Percentiles rank a stretch among this genome's conserved stretches.
These are phyloP conservation scores for Cutaneotrichosporon cyanovorans DNA, from an alignment of 1,284 basidiomycete species.

Conservation along the genomic window DNA sequence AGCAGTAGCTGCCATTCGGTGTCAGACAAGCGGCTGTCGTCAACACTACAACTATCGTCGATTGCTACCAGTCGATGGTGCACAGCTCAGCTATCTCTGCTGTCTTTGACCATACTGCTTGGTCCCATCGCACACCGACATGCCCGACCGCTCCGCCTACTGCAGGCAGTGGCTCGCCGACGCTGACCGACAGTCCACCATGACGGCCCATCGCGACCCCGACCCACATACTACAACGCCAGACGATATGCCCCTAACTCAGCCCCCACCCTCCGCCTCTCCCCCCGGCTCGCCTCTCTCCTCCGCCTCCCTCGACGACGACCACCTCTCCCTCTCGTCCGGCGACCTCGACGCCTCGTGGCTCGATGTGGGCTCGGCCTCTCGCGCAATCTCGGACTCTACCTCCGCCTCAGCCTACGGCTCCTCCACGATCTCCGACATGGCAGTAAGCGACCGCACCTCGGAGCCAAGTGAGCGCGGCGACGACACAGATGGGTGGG, in stretches of 20 bases:
- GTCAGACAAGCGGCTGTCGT: too few relatives aligned
- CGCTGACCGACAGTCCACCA: background rate
- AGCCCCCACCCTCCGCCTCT: too few relatives aligned
- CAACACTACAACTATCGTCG: too few relatives aligned
- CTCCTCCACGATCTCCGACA: slow-evolving; percentile 9
- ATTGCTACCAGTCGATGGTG: too few relatives aligned
- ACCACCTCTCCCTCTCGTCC: slow-evolving; percentile 8
- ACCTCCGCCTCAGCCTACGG: slow-evolving; percentile 10
- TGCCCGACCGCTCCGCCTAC: slow-evolving; percentile 9
- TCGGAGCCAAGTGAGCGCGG: slow-evolving; percentile 3
- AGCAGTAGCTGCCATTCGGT: too few relatives aligned
- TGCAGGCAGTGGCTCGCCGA: slow-evolving; percentile 14
- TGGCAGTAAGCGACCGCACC: slow-evolving; percentile 3
- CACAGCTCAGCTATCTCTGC: too few relatives aligned
- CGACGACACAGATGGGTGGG: slow-evolving; percentile 5
- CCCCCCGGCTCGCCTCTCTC: background rate
- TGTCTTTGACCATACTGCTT: too few relatives aligned
- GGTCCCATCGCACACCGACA: too few relatives aligned
- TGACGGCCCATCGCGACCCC: slow-evolving; percentile 1
- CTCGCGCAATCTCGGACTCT: background rate
- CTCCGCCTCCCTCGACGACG: slow-evolving; percentile 4
- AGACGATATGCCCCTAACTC: too few relatives aligned
- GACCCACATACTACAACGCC: background rate
- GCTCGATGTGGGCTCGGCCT: slow-evolving; percentile 7
- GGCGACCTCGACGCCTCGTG: slow-evolving; percentile 13